These are phyloP conservation scores for Lasiodiplodia sp. DNA, from an alignment of 2,329 filamentous ascomycete genomes.

Conservation along the genomic window DNA sequence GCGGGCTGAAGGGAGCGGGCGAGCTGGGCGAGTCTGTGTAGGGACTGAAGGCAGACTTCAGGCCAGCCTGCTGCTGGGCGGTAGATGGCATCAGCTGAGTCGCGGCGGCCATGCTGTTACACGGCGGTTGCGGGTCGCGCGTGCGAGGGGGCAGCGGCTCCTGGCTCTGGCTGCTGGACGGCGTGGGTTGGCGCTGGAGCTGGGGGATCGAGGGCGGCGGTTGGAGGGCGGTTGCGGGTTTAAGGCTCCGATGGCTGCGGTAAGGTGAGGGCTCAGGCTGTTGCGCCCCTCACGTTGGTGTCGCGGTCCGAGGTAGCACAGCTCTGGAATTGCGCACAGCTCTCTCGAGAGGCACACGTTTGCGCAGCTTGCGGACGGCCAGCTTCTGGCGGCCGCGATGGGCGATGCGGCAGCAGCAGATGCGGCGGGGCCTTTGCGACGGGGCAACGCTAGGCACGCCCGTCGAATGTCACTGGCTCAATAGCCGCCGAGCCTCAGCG, in stretches of 20 bases:
- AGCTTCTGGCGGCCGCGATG: slow-evolving; percentile 5
- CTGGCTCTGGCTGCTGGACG: slow-evolving; percentile 3
- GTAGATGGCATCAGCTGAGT: slow-evolving; percentile 54
- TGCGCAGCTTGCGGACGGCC: background rate
- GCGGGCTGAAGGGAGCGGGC: slow-evolving; percentile 51
- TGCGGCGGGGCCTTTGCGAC: background rate
- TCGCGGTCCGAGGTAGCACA: slow-evolving; percentile 24
- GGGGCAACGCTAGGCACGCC: background rate
- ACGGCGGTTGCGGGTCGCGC: slow-evolving; percentile 18
- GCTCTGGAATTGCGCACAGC: background rate
- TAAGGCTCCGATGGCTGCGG: slow-evolving; percentile 11
- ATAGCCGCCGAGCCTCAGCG: slow-evolving; percentile 21
- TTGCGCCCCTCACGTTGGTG: slow-evolving; percentile 26
- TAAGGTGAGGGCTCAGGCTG: slow-evolving; percentile 3
- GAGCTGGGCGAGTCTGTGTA: slow-evolving; percentile 60
- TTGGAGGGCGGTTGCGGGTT: slow-evolving; percentile 2
- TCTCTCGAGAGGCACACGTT: background rate
- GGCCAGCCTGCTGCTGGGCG: slow-evolving; percentile 37
- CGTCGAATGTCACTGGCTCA: slow-evolving; percentile 7
- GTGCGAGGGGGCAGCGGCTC: slow-evolving; percentile 6
- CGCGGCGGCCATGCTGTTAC: slow-evolving; percentile 45
- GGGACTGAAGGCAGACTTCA: slow-evolving; percentile 58
- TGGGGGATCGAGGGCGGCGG: background rate
- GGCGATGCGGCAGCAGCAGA: background rate
- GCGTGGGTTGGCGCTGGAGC: background rate